Evolutionary conservation across 306 rosid genomes (phyloP), one percentile per base, ranked within the genome.

Genomic region (Acacia crassicarpa): DNA sequence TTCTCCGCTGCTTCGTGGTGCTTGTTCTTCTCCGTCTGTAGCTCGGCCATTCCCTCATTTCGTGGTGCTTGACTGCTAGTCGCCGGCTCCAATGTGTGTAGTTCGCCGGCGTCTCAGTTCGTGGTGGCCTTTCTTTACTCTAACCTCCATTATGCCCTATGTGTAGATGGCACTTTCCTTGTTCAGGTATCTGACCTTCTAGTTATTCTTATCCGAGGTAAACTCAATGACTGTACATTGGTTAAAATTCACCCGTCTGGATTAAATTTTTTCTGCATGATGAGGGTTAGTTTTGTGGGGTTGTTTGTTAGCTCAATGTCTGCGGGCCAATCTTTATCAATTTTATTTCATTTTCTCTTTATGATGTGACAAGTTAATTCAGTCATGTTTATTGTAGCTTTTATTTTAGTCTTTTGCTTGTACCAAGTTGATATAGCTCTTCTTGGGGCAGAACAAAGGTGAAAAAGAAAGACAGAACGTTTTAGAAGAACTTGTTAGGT

Each of bases 231-330:
- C 49, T 45, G 49, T 45, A 45, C 15, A 85, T 54, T 86, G 86
- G 84, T 87, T 58, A 88, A 83, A 85, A 84, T 86, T 83, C 85
- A 87, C 40, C 87, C 87, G 56, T 83, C 90, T 43, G 89, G 86
- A 83, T 85, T 84, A 74, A 90, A 90, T 83, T 79, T 93, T 83
- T 79, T 93, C 80, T 87, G 90, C 82, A 77, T 87, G 87, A 81
- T 91, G 86, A 27, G 90, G 53, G 86, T 93, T 63, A 83, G 94
- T 82, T 93, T 93, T 89, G 92, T 93, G 61, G 97, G 91, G 94
- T 88, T 92, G 46, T 93, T 93, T 85, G 91, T 90, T 66, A 95
- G 97, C 80, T 93, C 97, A 53, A 25, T 91, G 91, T 93, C 97
- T 78, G 90, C 97, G 83, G 94, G 97, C 90, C 20, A 78, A 79